Evolutionary conservation across 352 stramenopile genomes (phyloP).

Genomic region (Phytophthora colocasiae): DNA sequence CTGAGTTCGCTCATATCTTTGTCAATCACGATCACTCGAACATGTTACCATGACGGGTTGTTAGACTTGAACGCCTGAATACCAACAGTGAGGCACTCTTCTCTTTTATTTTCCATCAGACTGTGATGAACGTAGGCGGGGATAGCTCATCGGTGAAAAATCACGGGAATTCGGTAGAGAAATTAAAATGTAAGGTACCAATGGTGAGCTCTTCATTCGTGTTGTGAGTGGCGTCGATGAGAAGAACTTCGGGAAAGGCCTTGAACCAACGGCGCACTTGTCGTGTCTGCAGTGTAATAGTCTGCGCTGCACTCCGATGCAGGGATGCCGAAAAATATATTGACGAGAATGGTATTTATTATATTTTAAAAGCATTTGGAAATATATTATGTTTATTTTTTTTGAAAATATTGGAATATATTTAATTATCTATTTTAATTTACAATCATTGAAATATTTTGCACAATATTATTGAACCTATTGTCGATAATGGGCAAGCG

Average conservation of each 20-base stretch:
- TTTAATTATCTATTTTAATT: no score
- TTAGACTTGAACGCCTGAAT: background rate
- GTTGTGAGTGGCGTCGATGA: slow-evolving; percentile 13
- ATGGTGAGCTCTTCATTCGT: slow-evolving; percentile 2
- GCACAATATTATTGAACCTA: background rate
- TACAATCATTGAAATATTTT: no score
- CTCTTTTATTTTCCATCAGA: slow-evolving; percentile 5
- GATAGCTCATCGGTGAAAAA: no score
- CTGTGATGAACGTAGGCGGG: slow-evolving; percentile 1
- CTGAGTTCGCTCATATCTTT: background rate
- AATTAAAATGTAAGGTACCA: background rate
- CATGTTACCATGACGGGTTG: background rate
- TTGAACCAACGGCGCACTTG: slow-evolving; percentile 17
- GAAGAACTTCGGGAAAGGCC: slow-evolving; percentile 11
- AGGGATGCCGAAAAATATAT: no score
- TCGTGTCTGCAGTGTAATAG: slow-evolving; percentile 9
- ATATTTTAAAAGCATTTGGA: no score
- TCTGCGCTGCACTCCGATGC: no score
- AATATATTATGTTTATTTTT: no score
- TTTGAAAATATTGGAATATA: no score
- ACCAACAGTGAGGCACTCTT: background rate
- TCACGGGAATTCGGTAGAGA: background rate
- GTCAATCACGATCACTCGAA: slow-evolving; percentile 1
- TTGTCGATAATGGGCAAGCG: slow-evolving; percentile 15
- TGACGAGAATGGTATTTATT: no score